A percentile compares a stretch with the other conserved stretches of the same genome.
These are phyloP conservation scores for Mycosarcoma maydis DNA, from an alignment of 1,284 basidiomycete genomes.

Conservation along the genomic window DNA sequence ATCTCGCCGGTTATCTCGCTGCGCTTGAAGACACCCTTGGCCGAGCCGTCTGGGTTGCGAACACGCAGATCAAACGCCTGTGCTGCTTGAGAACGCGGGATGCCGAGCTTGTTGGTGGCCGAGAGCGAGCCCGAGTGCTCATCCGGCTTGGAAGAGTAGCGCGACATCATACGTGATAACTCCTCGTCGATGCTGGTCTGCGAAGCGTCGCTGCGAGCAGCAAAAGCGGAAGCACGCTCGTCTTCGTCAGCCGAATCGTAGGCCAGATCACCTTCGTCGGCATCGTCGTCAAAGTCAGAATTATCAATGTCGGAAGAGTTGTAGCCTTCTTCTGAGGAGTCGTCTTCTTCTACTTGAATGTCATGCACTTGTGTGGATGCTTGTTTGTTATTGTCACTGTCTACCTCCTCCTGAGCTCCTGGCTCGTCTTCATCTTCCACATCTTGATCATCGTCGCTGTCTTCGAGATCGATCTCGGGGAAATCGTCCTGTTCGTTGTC, in stretches of 20 bases:
- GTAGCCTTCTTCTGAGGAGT: constrained; percentile 34
- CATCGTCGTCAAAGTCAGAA: constrained; percentile 24
- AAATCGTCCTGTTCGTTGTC: constrained; percentile 67
- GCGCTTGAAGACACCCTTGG: constrained; percentile 69
- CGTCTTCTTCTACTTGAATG: constrained; percentile 30
- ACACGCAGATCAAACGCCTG: constrained; percentile 75
- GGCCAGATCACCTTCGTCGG: constrained; percentile 35
- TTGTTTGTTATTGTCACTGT: constrained; percentile 50
- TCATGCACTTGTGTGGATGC: constrained; percentile 31
- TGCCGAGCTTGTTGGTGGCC: constrained; percentile 61
- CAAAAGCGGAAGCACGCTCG: constrained; percentile 41
- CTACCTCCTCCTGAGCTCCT: constrained; percentile 49
- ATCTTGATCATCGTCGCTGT: constrained; percentile 59
- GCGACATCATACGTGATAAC: constrained; percentile 59
- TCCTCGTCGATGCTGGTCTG: constrained; percentile 52
- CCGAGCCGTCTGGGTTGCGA: constrained; percentile 66
- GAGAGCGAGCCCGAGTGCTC: constrained; percentile 58
- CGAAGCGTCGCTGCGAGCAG: constrained; percentile 40
- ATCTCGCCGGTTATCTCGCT: constrained; percentile 86
- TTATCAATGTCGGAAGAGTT: constrained; percentile 41
- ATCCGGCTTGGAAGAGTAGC: constrained; percentile 67
- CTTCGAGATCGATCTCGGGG: constrained; percentile 69
- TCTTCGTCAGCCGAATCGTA: constrained; percentile 58
- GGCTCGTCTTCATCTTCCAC: constrained; percentile 39
- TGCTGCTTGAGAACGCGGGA: constrained; percentile 62